phyloP scores from a whole-genome alignment of 352 stramenopile species.

The Phytopythium helicoides region DNA sequence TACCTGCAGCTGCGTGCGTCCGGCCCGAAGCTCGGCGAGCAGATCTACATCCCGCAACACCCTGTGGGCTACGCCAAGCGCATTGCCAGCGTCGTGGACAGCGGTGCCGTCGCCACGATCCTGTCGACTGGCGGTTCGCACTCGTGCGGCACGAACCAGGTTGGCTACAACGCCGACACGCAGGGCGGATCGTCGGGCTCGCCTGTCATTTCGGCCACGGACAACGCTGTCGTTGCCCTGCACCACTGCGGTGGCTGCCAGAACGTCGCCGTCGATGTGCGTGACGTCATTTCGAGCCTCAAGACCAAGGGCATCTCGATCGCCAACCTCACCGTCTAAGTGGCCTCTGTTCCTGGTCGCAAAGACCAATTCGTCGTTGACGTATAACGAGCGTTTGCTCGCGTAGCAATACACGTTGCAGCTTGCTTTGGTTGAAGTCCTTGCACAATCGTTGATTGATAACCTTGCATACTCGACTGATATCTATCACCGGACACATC shows the following conservation, averaged over 20 bases:
- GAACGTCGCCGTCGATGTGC: slow-evolving; percentile 59
- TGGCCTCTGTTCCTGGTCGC: neutral
- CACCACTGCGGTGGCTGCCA: slow-evolving; percentile 76
- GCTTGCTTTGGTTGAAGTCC: no score
- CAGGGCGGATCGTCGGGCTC: slow-evolving; percentile 69
- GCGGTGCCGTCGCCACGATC: slow-evolving; percentile 26
- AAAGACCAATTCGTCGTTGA: no score
- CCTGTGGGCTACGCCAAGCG: slow-evolving; percentile 57
- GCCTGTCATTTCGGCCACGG: slow-evolving; percentile 44
- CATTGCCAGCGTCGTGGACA: slow-evolving; percentile 46
- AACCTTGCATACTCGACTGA: no score
- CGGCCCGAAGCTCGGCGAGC: slow-evolving; percentile 36
- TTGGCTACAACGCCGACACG: slow-evolving; percentile 77
- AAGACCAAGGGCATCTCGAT: slow-evolving; percentile 21
- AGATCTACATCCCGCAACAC: slow-evolving; percentile 77
- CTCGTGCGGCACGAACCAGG: slow-evolving; percentile 46
- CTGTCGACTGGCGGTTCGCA: slow-evolving; percentile 30
- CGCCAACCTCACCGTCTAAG: slow-evolving; percentile 20
- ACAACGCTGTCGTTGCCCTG: slow-evolving; percentile 70
- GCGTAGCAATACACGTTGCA: no score
- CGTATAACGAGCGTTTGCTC: no score
- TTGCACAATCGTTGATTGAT: no score
- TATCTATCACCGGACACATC: no score
- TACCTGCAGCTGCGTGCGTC: slow-evolving; percentile 64
- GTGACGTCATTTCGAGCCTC: slow-evolving; percentile 48